Evolutionary conservation across 805 yeast genomes (phyloP).

Genomic region (Pichia gijzeniarum): DNA sequence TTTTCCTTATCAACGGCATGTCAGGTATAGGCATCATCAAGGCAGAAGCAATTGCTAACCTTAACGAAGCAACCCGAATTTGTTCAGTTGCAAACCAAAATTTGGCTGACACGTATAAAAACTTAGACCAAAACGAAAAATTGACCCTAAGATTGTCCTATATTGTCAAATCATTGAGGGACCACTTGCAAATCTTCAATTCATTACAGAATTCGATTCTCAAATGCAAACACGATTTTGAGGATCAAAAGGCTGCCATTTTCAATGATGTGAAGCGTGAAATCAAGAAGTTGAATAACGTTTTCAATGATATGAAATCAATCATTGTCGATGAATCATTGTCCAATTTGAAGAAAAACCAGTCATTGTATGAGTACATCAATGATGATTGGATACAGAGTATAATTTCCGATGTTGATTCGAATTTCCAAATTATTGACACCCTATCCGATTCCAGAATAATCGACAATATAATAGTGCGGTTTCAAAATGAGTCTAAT

Average conservation of each 20-base stretch:
- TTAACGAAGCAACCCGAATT: slow-evolving; percentile 42
- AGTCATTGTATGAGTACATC: slow-evolving; percentile 42
- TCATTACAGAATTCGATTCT: slow-evolving; percentile 26
- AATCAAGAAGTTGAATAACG: slow-evolving; percentile 30
- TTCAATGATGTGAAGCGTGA: slow-evolving; percentile 22
- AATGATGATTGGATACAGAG: slow-evolving; percentile 35
- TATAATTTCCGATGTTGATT: slow-evolving; percentile 27
- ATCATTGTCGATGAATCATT: slow-evolving; percentile 33
- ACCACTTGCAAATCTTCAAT: slow-evolving; percentile 40
- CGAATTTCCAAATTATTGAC: slow-evolving; percentile 26
- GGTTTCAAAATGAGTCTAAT: slow-evolving; percentile 24
- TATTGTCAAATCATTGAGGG: slow-evolving; percentile 38
- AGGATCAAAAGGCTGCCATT: slow-evolving; percentile 20
- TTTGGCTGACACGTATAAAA: slow-evolving; percentile 32
- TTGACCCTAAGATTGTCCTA: slow-evolving; percentile 39
- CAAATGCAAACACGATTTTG: slow-evolving; percentile 24
- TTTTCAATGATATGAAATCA: slow-evolving; percentile 30
- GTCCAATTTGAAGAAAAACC: neutral
- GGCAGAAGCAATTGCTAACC: slow-evolving; percentile 40
- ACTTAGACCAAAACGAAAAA: slow-evolving; percentile 36
- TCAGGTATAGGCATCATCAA: neutral
- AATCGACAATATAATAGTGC: slow-evolving; percentile 23
- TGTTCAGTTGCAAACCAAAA: slow-evolving; percentile 45
- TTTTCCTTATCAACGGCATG: too few relatives aligned
- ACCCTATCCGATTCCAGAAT: slow-evolving; percentile 24